Evolutionary conservation across 1,284 basidiomycete species (phyloP), one percentile per base, ranked within the genome.

Genomic region (Phaffia rhodozyma): DNA sequence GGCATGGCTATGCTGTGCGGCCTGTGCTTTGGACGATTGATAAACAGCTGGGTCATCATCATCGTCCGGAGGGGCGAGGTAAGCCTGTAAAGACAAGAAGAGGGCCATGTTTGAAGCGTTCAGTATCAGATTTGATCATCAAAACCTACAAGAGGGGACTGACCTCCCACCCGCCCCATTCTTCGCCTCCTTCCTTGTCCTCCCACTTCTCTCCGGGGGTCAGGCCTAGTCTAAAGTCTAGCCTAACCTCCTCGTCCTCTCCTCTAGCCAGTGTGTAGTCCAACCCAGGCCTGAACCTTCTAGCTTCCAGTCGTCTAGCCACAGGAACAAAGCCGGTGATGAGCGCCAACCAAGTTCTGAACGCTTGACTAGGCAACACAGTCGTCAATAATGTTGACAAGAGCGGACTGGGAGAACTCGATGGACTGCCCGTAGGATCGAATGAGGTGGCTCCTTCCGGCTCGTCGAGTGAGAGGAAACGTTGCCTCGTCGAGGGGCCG

Each of bases 261-360:
- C 89, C 89, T 67, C 87, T 87, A 38, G 94, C 94, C 0, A 98
- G 82, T 23, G 93, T 96, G 75, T 97, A 97, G 76, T 97, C 93
- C 69, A 97, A 78, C 0, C 92, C 94, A 0, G 91, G 90, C 63
- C 93, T 79, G 77, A 97, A 96, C 55, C 94, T 79, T 67, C 94
- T 80, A 60, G 89, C 89, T 75, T 91, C 85, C 18, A 83, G 81
- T 9, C 83, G 78, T 73, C 87, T 84, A 18, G 84, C 81, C 68
- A 88, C 76, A 20, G 91, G 88, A 59, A 93, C 79, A 68, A 97
- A 75, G 51, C 82, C 81, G 54, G 87, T 86, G 55, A 97, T 84
- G 65, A 84, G 80, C n/a, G 84, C 81, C 49, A 97, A 78, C 87
- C 93, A 94, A 34, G 89, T 83, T 57, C 91, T 83, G 81, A 97